Base-by-base conservation (phyloP, 2,329 filamentous ascomycete genomes). In the Huntiella abstrusa region DNA sequence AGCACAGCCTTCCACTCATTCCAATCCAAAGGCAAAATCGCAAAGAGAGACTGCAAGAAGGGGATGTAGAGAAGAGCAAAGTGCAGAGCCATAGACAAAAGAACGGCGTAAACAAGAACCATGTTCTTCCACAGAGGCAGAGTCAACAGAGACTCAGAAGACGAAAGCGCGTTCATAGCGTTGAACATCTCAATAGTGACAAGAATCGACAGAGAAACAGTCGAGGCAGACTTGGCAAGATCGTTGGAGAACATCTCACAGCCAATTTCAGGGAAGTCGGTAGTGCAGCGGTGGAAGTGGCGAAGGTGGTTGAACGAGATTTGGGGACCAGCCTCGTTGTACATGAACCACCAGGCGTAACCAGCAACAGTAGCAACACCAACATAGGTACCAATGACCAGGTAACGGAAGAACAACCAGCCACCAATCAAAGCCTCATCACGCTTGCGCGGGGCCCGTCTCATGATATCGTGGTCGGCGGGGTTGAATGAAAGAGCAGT, bases 271-370 rank as follows among this genome's bases (percentile, higher is more conserved):
- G 86, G 75, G 66, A 93, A 96, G 49, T 85, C 70, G 12, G 82
- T 57, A 0, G 80, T 80, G 73, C 91, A 98, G 59, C 80, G 79
- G 67, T 98, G 91, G 77, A 96, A 98, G 65, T 92, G 82, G 17
- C 81, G 70, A 54, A 98, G 69, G 60, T 98, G 84, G 61, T 73
- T 81, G 67, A 96, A 94, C 52, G 70, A 77, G 63, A 98, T 93
- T 61, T 93, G 83, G 17, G 91, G 91, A 1, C 91, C 91, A 54
- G 79, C 76, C 6, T 77, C 65, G 66, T 96, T 88, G 69, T 82
- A 94, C 81, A 98, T 87, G 70, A 96, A 98, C 84, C 86, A 98
- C 91, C 91, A 98, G n/a, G 85, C 88, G 59, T 98, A 98, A 40
- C 92, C 91, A 57, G 81, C 86, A 15, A 98, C 92, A 3, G 91